Percentiles rank a stretch among this genome's conserved stretches.
Conservation (phyloP, 208 protist species). For the Strigomonas culicis region DNA sequence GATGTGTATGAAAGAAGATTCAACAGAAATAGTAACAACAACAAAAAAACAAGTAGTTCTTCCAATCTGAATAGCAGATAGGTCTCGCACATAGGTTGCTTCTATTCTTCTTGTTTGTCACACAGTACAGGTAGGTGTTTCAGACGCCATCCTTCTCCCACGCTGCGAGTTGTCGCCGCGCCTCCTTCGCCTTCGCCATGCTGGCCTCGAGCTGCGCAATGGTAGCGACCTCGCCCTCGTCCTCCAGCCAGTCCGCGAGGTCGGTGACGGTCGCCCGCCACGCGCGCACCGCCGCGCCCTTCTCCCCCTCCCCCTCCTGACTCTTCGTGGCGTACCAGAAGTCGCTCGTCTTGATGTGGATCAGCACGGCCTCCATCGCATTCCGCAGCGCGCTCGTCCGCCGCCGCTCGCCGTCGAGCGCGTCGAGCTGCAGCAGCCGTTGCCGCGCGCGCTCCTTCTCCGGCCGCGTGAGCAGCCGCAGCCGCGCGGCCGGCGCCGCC, state of each 20-base stretch:
- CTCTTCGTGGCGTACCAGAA: conserved; percentile 23
- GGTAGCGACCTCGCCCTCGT: conserved; percentile 33
- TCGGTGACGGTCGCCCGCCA: conserved; percentile 38
- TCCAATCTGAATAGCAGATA: not conserved
- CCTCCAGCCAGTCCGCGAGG: conserved; percentile 51
- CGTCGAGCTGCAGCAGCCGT: conserved; percentile 38
- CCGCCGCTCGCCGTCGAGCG: conserved; percentile 40
- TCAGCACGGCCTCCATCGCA: conserved; percentile 50
- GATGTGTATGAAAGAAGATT: too few relatives aligned
- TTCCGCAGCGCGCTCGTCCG: conserved; percentile 53
- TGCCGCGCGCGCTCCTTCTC: conserved; percentile 28
- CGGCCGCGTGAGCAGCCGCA: conserved; percentile 31
- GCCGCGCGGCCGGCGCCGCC: not conserved
- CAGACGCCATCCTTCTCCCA: not conserved
- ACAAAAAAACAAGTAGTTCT: too few relatives aligned
- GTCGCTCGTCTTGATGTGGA: conserved; percentile 41
- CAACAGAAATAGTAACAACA: too few relatives aligned
- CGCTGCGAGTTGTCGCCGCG: not conserved
- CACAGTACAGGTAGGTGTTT: conserved; percentile 7
- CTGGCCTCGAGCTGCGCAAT: conserved; percentile 29
- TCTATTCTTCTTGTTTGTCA: conserved; percentile 14
- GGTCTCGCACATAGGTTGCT: not conserved
- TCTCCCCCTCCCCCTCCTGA: not conserved
- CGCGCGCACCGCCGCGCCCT: not conserved
- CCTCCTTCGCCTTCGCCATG: not conserved